Conservation (phyloP, 2,329 filamentous ascomycete genomes). For the Penicillium sp. region DNA sequence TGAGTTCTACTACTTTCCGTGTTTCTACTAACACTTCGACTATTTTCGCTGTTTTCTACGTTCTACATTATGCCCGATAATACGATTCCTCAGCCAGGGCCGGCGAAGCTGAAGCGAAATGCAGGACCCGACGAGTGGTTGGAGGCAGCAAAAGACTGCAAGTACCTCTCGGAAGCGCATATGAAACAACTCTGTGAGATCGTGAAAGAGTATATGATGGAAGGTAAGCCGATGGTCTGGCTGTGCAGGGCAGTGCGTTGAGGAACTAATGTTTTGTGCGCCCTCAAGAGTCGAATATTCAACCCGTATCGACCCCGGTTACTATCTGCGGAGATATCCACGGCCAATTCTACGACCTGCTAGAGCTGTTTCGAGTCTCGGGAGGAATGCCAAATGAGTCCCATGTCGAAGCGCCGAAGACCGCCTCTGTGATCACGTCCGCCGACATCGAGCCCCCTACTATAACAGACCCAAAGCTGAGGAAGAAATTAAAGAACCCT, state of each 20-base stretch:
- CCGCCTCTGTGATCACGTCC: conserved; percentile 78
- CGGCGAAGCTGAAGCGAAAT: conserved; percentile 80
- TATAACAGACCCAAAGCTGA: conserved; percentile 83
- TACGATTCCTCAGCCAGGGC: conserved; percentile 84
- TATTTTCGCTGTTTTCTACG: background rate
- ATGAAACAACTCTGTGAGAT: conserved; percentile 99
- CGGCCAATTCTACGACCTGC: conserved; percentile 96
- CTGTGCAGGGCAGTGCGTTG: background rate
- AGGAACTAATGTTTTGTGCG: conserved; percentile 21
- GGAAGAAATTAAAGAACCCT: conserved; percentile 75
- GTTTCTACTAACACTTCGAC: conserved; percentile 1
- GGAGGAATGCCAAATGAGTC: conserved; percentile 93
- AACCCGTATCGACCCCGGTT: conserved; percentile 94
- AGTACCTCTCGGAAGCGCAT: conserved; percentile 91
- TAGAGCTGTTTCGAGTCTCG: conserved; percentile 95
- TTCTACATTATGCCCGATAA: conserved; percentile 46
- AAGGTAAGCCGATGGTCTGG: conserved; percentile 62
- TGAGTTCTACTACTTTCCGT: background rate
- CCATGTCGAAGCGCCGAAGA: conserved; percentile 70
- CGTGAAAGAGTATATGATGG: conserved; percentile 98
- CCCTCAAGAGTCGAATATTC: conserved; percentile 91
- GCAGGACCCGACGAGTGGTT: conserved; percentile 96
- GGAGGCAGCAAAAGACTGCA: conserved; percentile 93
- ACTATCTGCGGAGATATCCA: conserved; percentile 98
- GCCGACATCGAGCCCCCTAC: conserved; percentile 90